Evolutionary conservation across 352 stramenopile species (phyloP).

Genomic region (Phytophthora rubi): DNA sequence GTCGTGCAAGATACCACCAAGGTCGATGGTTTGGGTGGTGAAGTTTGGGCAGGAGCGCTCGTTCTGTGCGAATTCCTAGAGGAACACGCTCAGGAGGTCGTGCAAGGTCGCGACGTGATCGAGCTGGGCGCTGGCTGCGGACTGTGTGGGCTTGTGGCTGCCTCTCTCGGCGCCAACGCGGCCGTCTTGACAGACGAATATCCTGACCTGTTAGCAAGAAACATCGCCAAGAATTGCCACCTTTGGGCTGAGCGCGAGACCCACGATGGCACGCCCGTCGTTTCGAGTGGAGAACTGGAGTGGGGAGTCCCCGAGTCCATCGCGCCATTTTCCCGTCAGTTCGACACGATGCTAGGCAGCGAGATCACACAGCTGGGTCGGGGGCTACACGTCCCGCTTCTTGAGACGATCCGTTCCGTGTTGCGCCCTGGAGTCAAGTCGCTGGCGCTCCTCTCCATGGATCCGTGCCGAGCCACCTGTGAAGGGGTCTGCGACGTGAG

Average conservation of each 20-base stretch:
- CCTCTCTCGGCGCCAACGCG: conserved; percentile 39
- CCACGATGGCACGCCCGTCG: conserved; percentile 8
- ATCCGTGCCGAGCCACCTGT: conserved; percentile 48
- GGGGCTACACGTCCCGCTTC: conserved; percentile 43
- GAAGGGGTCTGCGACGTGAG: conserved; percentile 44
- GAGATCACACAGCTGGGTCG: conserved; percentile 66
- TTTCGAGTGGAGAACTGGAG: conserved; percentile 42
- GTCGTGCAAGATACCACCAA: conserved; percentile 63
- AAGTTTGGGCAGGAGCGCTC: conserved; percentile 66
- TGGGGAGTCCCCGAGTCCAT: conserved; percentile 42
- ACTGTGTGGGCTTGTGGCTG: conserved; percentile 56
- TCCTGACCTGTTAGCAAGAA: conserved; percentile 52
- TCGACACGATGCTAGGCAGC: conserved; percentile 66
- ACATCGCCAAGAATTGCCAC: conserved; percentile 47
- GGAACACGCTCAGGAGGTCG: conserved; percentile 26
- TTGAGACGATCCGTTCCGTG: conserved; percentile 49
- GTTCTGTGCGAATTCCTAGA: conserved; percentile 62
- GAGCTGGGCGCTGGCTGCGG: conserved; percentile 67
- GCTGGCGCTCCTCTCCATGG: conserved; percentile 63
- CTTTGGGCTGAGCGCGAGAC: conserved; percentile 33
- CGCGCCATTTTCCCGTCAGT: conserved; percentile 38
- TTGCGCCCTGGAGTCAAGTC: conserved; percentile 34
- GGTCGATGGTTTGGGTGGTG: conserved; percentile 59
- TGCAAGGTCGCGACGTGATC: conserved; percentile 45
- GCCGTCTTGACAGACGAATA: conserved; percentile 64